phyloP scores from a whole-genome alignment of 78 protist genomes.

The Dictyostelium intermedium region DNA sequence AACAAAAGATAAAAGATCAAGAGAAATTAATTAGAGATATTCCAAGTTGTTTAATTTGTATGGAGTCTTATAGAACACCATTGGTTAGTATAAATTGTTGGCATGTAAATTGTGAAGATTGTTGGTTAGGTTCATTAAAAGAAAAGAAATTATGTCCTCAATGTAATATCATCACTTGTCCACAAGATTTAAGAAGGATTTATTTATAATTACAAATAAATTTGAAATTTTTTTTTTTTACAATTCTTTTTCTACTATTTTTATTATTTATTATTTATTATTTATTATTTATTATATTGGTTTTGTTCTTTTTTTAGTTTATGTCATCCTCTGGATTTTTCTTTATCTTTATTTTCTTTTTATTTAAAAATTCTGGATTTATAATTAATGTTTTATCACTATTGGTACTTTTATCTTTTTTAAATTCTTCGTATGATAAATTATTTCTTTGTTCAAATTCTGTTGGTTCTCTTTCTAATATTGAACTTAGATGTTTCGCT shows the following conservation, averaged over 20 bases:
- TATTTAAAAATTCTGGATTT: neutral
- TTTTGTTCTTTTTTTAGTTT: neutral
- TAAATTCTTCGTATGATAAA: neutral
- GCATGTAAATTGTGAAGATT: slow-evolving; percentile 85
- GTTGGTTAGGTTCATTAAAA: slow-evolving; percentile 79
- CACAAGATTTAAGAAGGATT: slow-evolving; percentile 75
- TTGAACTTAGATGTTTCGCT: slow-evolving; percentile 50
- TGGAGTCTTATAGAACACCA: slow-evolving; percentile 54
- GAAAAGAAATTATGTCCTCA: slow-evolving; percentile 84
- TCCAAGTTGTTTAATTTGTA: slow-evolving; percentile 78
- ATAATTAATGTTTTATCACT: neutral
- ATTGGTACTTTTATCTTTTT: neutral
- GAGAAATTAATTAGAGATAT: slow-evolving; percentile 6
- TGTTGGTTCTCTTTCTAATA: slow-evolving; percentile 61
- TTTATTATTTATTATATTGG: neutral
- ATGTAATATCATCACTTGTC: slow-evolving; percentile 81
- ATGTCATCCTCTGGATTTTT: neutral
- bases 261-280: neutral
- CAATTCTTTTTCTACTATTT: neutral
- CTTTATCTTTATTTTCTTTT: neutral
- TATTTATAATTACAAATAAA: slow-evolving; percentile 48
- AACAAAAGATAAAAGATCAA: slow-evolving; percentile 70
- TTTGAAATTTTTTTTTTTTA: neutral
- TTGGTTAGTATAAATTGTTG: slow-evolving; percentile 78
- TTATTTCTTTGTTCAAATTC: slow-evolving; percentile 15